Evolutionary conservation across 257 asterid genomes (phyloP), one percentile per base, ranked within the genome.

Genomic region (Salvia miltiorrhiza): DNA sequence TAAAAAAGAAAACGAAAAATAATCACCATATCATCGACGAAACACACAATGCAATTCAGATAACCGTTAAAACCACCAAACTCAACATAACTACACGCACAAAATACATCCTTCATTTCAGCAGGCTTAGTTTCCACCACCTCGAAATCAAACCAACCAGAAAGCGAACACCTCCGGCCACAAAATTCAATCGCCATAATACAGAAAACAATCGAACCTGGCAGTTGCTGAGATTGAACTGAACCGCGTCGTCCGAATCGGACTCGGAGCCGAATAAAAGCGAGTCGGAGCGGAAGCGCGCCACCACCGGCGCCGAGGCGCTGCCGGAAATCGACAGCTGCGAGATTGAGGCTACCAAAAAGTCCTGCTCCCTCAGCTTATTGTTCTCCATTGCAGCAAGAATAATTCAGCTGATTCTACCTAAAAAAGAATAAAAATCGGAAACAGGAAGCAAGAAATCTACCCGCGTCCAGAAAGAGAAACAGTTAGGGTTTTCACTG

Each of bases 321-420:
- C 79, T 69, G 56, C 83, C 84, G n/a, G 92, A 79, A 68, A 82
- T 76, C 60, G 90, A 77, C 23, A 90, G 93, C 88, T 86, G 88
- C 70, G 92, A 81, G 73, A 88, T 72, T 32, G 96, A 90, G 7
- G 86, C 93, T 58, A 90, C 84, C 71, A 77, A 30, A 76, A 93
- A 90, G 33, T 88, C 90, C 35, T 83, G 82, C 78, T 77, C 86
- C 63, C 50, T 72, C 62, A 66, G 73, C 79, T 76, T 82, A 70
- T 82, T 70, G 49, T 78, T 76, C 76, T 78, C 89, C 87, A 77
- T 81, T 59, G 20, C 21, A 54, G 47, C 52, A 78, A 45, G 24
- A 50, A 52, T 7, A 9, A 16, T 3, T 64, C 10, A n/a, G 12
- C 54, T 56, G 32, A 16, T 19, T 16, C 65, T 72, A 16, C 58